Conservation (phyloP, 2,329 filamentous ascomycete genomes). For the Xylaria digitata region DNA sequence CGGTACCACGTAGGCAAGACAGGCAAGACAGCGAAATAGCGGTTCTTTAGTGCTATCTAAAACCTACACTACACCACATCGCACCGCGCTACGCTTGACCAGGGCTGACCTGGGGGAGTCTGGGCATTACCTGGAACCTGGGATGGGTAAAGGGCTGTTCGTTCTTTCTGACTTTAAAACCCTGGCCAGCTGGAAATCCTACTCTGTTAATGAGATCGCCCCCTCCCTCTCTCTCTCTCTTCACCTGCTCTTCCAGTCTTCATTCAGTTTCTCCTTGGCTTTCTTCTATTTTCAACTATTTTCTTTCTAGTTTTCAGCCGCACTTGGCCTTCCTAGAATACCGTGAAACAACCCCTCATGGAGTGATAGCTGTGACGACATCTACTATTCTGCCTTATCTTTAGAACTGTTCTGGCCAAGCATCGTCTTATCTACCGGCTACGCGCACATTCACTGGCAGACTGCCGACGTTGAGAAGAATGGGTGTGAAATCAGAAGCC, state of each 20-base stretch:
- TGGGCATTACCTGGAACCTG: background rate
- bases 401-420: background rate
- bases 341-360: conserved; percentile 17
- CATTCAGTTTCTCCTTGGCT: background rate
- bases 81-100: too few species aligned
- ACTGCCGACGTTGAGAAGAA: conserved; percentile 26
- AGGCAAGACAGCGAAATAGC: too few species aligned
- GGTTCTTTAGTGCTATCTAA: too few species aligned
- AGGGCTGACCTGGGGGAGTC: too few species aligned
- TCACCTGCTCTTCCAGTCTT: conserved; percentile 3
- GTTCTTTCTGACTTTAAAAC: conserved; percentile 9
- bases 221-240: conserved; percentile 11
- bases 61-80: too few species aligned
- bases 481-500: conserved; percentile 38
- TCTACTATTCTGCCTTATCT: background rate
- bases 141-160: conserved; percentile 3
- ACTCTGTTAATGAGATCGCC: conserved; percentile 1
- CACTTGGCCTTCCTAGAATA: background rate
- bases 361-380: conserved; percentile 22
- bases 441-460: background rate
- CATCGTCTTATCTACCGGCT: background rate
- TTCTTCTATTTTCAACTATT: conserved; percentile 1
- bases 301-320: background rate
- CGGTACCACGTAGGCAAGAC: too few species aligned
- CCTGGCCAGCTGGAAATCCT: conserved; percentile 15